A percentile compares a stretch with the other conserved stretches of the same genome.
Conservation (phyloP, 257 asterid genomes). For the Salvia miltiorrhiza region DNA sequence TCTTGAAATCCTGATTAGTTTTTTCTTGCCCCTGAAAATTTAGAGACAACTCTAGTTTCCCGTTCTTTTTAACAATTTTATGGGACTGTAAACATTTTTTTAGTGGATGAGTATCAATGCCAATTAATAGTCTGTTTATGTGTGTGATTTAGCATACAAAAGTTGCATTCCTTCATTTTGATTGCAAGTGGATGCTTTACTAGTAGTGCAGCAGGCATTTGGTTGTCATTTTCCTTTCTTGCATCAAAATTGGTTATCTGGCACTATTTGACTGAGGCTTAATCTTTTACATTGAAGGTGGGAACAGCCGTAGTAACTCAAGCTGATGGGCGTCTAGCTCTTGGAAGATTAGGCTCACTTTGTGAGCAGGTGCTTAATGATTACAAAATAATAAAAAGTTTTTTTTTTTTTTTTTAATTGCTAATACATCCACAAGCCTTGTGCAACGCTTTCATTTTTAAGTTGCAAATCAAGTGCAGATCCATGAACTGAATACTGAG, state of each 20-base stretch:
- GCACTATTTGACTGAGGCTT: slow-evolving; percentile 7
- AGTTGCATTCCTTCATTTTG: not conserved
- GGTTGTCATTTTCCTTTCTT: not conserved
- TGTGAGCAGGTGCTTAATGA: slow-evolving; percentile 82
- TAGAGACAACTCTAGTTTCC: not conserved
- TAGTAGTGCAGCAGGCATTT: not conserved
- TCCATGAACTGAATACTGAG: slow-evolving; percentile 72
- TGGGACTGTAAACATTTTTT: not conserved
- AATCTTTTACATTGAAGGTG: slow-evolving; percentile 42
- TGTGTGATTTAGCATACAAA: not conserved
- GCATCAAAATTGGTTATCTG: not conserved
- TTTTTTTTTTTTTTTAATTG: not conserved
- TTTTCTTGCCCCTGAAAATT: not conserved
- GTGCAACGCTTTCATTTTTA: slow-evolving; percentile 18
- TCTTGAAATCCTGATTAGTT: not conserved
- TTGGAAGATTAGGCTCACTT: slow-evolving; percentile 92
- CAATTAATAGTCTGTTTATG: not conserved
- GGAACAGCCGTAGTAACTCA: slow-evolving; percentile 89
- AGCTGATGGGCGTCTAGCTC: slow-evolving; percentile 82
- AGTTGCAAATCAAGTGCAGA: slow-evolving; percentile 50
- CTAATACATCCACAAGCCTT: not conserved
- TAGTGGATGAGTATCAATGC: not conserved
- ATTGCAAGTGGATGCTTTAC: slow-evolving; percentile 6
- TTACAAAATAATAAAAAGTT: not conserved
- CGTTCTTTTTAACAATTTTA: not conserved